Base-by-base conservation (phyloP, 805 yeast species). In the Candida argentea region DNA sequence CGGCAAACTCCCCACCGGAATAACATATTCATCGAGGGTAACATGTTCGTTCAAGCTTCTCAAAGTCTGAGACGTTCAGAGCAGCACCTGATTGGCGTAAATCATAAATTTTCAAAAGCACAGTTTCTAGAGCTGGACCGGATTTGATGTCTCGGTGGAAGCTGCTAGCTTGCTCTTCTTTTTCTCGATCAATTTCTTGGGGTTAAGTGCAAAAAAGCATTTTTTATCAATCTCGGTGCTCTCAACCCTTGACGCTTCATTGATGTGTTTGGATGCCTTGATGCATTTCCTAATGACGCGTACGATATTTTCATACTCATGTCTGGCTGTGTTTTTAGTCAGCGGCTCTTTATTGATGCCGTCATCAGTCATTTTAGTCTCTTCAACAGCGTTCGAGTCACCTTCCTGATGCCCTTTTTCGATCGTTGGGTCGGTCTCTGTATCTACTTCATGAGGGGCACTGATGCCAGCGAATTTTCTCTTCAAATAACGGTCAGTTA, bases 401-500 rank as follows among this genome's bases (percentile, higher is more conserved):
- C 28, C 27, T 3, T 14, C 10, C 11, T 18, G 16, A 3, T 22
- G 14, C 5, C n/a, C 24, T n/a, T 14, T 25, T 7, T 29, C 18
- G 21, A 19, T 25, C 3, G 18, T 20, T 9, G 28, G 24, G 23
- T 22, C 35, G 27, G 20, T 37, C 5, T 35, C 38, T 10, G 32
- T 32, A 6, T 13, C 16, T n/a, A n/a, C n/a, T 21, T 30, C 29
- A 40, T 48, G 26, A 38, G 22, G 9, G 25, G 29, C 20, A 15
- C 32, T 23, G 5, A 33, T 35, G 14, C 42, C 34, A 25, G 64
- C 59, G 38, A 77, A 77, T 48, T 81, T 83, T 39, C 67, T 63
- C 37, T 67, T 66, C 37, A 89, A 53, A 52, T 87, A 87, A 36
- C 73, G 64, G 30, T 71, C 72, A 2, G 81, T 70, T 21, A 82